A percentile compares a stretch with the other conserved stretches of the same genome.
Evolutionary conservation across 768 basidiomycete genomes (phyloP).

Genomic region (Naganishia vishniacii): DNA sequence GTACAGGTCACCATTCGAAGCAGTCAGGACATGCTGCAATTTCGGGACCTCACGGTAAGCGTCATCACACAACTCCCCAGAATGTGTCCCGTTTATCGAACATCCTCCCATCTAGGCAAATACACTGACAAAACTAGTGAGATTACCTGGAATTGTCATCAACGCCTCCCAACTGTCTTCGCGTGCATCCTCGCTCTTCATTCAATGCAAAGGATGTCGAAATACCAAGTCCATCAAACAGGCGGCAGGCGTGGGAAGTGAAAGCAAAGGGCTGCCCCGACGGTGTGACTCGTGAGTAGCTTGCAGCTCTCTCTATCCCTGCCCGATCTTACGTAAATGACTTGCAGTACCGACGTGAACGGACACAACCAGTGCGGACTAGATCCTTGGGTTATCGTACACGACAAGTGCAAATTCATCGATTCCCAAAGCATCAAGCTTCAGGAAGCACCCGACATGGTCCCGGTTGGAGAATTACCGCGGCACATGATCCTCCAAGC

Average conservation of each 20-base stretch:
- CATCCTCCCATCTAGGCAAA: conserved; percentile 54
- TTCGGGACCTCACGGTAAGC: conserved; percentile 77
- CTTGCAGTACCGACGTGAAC: conserved; percentile 47
- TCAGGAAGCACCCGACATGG: conserved; percentile 99
- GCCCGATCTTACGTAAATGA: neutral
- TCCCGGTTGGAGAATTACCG: conserved; percentile 95
- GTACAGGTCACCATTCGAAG: conserved; percentile 83
- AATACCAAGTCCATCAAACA: conserved; percentile 73
- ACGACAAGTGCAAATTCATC: conserved; percentile 86
- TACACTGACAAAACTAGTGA: conserved; percentile 90
- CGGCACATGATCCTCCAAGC: conserved; percentile 87
- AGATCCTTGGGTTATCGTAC: conserved; percentile 91
- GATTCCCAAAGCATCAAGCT: conserved; percentile 95
- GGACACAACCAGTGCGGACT: conserved; percentile 91
- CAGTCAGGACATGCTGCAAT: conserved; percentile 87
- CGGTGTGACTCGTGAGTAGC: conserved; percentile 70
- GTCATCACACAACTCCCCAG: neutral
- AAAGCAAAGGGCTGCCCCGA: conserved; percentile 76
- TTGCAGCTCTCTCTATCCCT: neutral
- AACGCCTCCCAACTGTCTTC: conserved; percentile 90
- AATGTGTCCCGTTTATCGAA: neutral
- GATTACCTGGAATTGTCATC: conserved; percentile 96
- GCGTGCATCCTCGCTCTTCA: conserved; percentile 80
- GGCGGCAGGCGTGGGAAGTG: conserved; percentile 79
- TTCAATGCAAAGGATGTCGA: conserved; percentile 88